Evolutionary conservation across 805 yeast genomes (phyloP), one percentile per base, ranked within the genome.

Genomic region (Wickerhamomyces strasburgensis): DNA sequence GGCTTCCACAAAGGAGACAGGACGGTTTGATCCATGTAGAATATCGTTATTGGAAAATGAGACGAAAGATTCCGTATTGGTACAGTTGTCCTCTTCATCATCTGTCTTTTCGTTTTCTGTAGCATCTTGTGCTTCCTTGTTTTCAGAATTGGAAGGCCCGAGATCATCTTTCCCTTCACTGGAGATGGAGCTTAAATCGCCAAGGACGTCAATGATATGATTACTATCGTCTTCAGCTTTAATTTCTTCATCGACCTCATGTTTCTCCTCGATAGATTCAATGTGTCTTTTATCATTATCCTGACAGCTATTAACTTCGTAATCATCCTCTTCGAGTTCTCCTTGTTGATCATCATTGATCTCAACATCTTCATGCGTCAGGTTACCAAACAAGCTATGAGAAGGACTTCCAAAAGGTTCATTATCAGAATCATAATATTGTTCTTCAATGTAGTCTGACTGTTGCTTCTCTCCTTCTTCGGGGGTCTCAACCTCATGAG

Each of bases 361-460:
- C 11, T 21, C 28, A 5, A 26, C 16, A 7, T 34, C 31, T 24
- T 24, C 37, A 10, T 33, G 38, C 3, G 47, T 46, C 3, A 53
- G 19, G 9, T 37, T 33, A 13, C 57, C 57, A 27, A 53, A 53
- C 27, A 53, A 11, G 38, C 57, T 53, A 9, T 41, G 43, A 5
- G 46, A 37, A 11, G 57, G 57, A 35, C 48, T 51, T 33, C 41
- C 36, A 19, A 44, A 53, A 14, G 48, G 46, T 13, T 44, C 56
- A 30, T 53, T 36, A 17, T 46, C 50, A 3, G 57, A 53, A 29
- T 53, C 57, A 21, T 40, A 53, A 25, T 46, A 53, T 16, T 37
- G 34, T 26, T 46, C 42, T 13, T 48, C 52, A 7, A 21, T 16
- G 15, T 40, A 40, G 25, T 8, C 25, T 21, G 25, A 21, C 25